Evolutionary conservation across 257 asterid species (phyloP), one percentile per base, ranked within the genome.

Genomic region (Rehmannia glutinosa): DNA sequence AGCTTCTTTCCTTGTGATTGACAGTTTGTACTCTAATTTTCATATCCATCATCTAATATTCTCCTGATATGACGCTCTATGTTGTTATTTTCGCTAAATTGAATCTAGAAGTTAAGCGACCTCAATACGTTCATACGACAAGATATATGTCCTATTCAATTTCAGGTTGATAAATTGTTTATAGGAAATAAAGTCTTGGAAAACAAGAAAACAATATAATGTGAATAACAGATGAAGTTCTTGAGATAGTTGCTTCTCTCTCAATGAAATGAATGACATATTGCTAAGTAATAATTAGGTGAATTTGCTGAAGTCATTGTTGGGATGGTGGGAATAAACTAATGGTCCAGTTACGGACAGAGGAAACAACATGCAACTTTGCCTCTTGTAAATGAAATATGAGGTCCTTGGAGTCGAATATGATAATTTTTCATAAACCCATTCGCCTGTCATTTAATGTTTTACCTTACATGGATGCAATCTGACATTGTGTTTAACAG

Each of bases 401-500:
- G 39, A 17, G 72, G 51, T 43, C 8, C 8, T 20, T 33, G 24
- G 23, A 13, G 39, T 16, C 9, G 2, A 42, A 5, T 19, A 16
- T 8, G 23, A 51, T 16, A 45, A 25, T 4, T n/a, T 50, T 52
- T 17, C 12, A 7, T 60, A 27, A 27, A 19, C 43, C 32, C 23
- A 57, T 58, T 24, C 61, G 32, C 50, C 24, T 38, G 64, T 19
- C 19, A 17, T 62, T 23, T 28, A 55, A 62, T 38, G 35, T 25
- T 55, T 60, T 30, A 41, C 57, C 39, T 7, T 19, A 42, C 49
- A 20, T 69, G 15, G 8, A 38, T 52, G 67, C 24, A 38, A 65
- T 60, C 62, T 68, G 16, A 32, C 67, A 10, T 46, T 24, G 4
- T 57, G 30, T 57, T n/a, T 38, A 8, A 47, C 84, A 86, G 87